phyloP scores from a whole-genome alignment of 345 rosid genomes.

The Acer yangbiense region DNA sequence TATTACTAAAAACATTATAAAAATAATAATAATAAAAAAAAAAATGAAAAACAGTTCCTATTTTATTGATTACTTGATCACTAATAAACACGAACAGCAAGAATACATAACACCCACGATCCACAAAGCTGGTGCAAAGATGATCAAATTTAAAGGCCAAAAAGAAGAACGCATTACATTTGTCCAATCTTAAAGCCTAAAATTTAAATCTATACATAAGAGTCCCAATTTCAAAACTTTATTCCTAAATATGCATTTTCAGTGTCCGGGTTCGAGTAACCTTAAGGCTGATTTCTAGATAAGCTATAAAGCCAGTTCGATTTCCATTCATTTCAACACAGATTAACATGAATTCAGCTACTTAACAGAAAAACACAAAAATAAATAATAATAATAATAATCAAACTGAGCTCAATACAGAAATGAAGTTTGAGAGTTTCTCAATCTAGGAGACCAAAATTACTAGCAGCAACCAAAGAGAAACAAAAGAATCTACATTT shows the following conservation, averaged over 20 bases:
- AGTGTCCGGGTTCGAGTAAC: not conserved
- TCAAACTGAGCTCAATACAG: not conserved
- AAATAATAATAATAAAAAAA: no score
- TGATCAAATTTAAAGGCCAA: not conserved
- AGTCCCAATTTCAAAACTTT: not conserved
- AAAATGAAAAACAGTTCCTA: not conserved
- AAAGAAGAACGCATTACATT: not conserved
- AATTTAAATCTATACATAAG: not conserved
- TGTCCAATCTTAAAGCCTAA: not conserved
- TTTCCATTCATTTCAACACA: not conserved
- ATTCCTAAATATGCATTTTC: not conserved
- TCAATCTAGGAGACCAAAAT: not conserved
- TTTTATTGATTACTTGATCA: not conserved
- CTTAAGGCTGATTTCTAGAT: not conserved
- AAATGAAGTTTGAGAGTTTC: not conserved
- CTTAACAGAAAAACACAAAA: not conserved
- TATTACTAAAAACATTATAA: no score
- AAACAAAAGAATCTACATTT: not conserved
- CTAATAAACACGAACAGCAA: not conserved
- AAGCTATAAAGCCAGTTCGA: not conserved
- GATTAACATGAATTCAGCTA: constrained; percentile 2
- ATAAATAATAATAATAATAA: not conserved
- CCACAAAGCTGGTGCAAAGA: not conserved
- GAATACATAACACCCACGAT: not conserved
- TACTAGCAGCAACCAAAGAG: not conserved